Percentiles rank a stretch among this genome's conserved stretches.
These are phyloP conservation scores for Stevia rebaudiana DNA, from an alignment of 140 eudicot genomes.

Conservation along the genomic window DNA sequence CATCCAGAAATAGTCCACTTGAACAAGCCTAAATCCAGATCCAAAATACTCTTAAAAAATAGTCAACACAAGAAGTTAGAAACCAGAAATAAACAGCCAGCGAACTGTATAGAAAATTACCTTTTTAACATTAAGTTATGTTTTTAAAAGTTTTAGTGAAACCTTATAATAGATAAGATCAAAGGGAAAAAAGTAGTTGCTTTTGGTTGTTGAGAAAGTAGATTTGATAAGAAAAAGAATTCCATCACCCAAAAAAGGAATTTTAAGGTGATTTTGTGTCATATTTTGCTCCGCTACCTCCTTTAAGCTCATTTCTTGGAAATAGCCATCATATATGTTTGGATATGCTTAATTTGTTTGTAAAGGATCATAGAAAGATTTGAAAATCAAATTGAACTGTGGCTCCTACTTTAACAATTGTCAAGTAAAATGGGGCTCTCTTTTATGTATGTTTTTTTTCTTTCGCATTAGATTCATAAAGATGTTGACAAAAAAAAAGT, in stretches of 20 bases:
- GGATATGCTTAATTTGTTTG: neutral
- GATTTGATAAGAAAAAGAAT: too few relatives aligned
- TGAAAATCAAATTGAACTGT: slow-evolving; percentile 9
- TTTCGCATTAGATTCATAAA: neutral
- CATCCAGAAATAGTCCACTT: too few relatives aligned
- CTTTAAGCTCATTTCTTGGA: slow-evolving; percentile 19
- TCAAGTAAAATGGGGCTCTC: neutral
- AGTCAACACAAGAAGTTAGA: too few relatives aligned
- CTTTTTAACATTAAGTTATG: too few relatives aligned
- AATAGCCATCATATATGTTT: slow-evolving; percentile 9
- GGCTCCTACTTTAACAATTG: slow-evolving; percentile 23
- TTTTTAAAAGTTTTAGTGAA: too few relatives aligned
- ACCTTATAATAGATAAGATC: too few relatives aligned
- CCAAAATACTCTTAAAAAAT: too few relatives aligned
- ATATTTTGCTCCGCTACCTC: slow-evolving; percentile 6
- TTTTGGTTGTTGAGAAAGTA: too few relatives aligned
- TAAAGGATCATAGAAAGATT: neutral
- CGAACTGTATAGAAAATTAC: too few relatives aligned
- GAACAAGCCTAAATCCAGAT: too few relatives aligned
- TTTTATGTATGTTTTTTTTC: neutral
- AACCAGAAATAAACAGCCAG: too few relatives aligned
- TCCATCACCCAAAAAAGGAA: neutral
- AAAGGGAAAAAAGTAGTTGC: too few relatives aligned
- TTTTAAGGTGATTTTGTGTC: slow-evolving; percentile 18
- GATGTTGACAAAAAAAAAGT: slow-evolving; percentile 8